Evolutionary conservation across 345 rosid genomes (phyloP).

Genomic region (Laguncularia racemosa): DNA sequence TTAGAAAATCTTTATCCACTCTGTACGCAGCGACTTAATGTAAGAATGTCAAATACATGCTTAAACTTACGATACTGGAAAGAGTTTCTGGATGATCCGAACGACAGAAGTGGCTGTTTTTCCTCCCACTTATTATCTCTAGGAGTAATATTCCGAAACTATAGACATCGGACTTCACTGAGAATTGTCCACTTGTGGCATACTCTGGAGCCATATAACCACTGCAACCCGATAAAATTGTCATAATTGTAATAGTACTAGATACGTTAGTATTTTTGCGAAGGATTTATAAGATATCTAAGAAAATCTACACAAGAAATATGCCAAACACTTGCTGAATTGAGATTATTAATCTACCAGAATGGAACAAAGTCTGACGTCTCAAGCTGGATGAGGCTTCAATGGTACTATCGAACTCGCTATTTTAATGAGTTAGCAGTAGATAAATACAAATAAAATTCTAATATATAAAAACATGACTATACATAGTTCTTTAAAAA

Average conservation of each 20-base stretch:
- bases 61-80: conserved; percentile 13
- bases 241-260: too few species aligned
- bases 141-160: conserved; percentile 20
- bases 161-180: conserved; percentile 8
- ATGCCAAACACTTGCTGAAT: not conserved
- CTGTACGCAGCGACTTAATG: not conserved
- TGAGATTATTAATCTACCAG: not conserved
- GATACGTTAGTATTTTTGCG: not conserved
- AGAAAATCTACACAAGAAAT: conserved; percentile 11
- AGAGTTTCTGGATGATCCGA: conserved; percentile 1
- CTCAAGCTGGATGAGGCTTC: too few species aligned
- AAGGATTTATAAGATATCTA: too few species aligned
- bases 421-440: too few species aligned
- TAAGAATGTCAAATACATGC: not conserved
- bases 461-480: too few species aligned
- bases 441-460: too few species aligned
- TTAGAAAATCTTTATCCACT: not conserved
- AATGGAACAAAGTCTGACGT: not conserved
- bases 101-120: not conserved
- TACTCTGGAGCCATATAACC: conserved; percentile 25
- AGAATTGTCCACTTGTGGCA: conserved; percentile 3
- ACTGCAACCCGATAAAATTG: not conserved
- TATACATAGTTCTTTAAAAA: too few species aligned
- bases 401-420: too few species aligned
- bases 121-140: conserved; percentile 16